phyloP scores from a whole-genome alignment of 2,329 filamentous ascomycete genomes.

The Epichloe elymi region DNA sequence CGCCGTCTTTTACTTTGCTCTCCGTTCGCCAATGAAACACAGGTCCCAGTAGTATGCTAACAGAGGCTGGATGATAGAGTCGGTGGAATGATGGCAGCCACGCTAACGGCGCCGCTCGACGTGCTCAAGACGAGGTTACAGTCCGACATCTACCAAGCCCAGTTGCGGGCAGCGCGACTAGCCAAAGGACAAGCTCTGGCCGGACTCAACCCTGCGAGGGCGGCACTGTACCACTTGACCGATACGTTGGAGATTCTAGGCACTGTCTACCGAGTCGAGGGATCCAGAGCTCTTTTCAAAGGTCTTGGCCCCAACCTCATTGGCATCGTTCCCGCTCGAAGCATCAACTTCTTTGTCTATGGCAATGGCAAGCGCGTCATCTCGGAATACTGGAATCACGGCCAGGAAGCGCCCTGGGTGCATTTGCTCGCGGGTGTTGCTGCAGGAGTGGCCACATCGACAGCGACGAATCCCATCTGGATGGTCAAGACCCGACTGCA shows the following conservation, averaged over 20 bases:
- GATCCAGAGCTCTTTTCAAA: slow-evolving; percentile 81
- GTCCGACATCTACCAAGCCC: slow-evolving; percentile 85
- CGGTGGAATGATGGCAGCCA: slow-evolving; percentile 81
- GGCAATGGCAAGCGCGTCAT: slow-evolving; percentile 82
- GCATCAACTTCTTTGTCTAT: slow-evolving; percentile 91
- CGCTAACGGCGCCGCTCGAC: slow-evolving; percentile 88
- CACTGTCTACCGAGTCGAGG: slow-evolving; percentile 69
- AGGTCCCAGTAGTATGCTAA: slow-evolving; percentile 7
- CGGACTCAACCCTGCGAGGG: slow-evolving; percentile 48
- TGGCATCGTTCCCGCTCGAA: slow-evolving; percentile 76
- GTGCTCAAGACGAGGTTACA: slow-evolving; percentile 89
- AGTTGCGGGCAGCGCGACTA: slow-evolving; percentile 57
- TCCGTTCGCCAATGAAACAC: neutral
- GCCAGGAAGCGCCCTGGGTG: slow-evolving; percentile 58
- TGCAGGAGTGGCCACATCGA: slow-evolving; percentile 76
- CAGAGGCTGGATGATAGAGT: slow-evolving; percentile 35
- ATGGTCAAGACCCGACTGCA: slow-evolving; percentile 88
- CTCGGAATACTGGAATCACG: slow-evolving; percentile 58
- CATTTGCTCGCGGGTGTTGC: slow-evolving; percentile 64
- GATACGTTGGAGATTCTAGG: slow-evolving; percentile 81
- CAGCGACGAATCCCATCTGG: slow-evolving; percentile 93
- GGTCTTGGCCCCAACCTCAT: slow-evolving; percentile 82
- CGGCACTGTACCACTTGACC: slow-evolving; percentile 58
- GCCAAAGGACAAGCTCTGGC: slow-evolving; percentile 36
- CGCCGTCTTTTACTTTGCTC: neutral